Evolutionary conservation across 73 alveolate genomes (phyloP), one percentile per base, ranked within the genome.

Genomic region (Halteria grandinella): DNA sequence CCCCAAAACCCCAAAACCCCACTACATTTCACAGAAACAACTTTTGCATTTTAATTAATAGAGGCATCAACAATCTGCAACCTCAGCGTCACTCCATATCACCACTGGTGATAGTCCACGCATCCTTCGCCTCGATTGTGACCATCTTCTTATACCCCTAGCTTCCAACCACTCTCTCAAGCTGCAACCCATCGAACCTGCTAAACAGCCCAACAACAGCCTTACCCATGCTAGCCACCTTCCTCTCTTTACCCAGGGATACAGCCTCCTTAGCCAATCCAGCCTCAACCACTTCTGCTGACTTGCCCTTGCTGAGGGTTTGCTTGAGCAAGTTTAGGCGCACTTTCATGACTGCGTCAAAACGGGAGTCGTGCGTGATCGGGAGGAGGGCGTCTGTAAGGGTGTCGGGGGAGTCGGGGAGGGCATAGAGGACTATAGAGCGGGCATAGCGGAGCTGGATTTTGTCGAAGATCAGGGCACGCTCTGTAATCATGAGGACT

Each of bases 381-480:
- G 50, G 33, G 11, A 10, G 33, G 0, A 83, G 53, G 14, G 83
- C 69, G 27, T 92, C 96, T 71, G 88, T 85, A 63, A 92, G 80
- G 31, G 91, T 80, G 53, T 85, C 90, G 0, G 91, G 92, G 27
- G 88, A 88, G 48, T 89, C 95, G 17, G 98, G 98, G 11, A 92
- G 79, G 2, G 92, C 85, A 79, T 85, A 92, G 51, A 92, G 66
- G 24, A 92, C 83, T 10, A 92, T 69, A 70, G 84, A 85, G 71
- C 88, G 88, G 24, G 93, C 96, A 62, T 81, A 92, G 69, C 89
- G 79, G 39, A 92, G 75, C 58, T 85, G 85, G 21, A 92, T 76
- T 54, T 88, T 88, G 37, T 89, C 85, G 75, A 85, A 92, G 59
- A 89, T 81, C 49, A 89, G 85, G n/a, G 94, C 98, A 75, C 98